phyloP scores from a whole-genome alignment of 2,329 filamentous ascomycete genomes.

The Epichloe sp. region DNA sequence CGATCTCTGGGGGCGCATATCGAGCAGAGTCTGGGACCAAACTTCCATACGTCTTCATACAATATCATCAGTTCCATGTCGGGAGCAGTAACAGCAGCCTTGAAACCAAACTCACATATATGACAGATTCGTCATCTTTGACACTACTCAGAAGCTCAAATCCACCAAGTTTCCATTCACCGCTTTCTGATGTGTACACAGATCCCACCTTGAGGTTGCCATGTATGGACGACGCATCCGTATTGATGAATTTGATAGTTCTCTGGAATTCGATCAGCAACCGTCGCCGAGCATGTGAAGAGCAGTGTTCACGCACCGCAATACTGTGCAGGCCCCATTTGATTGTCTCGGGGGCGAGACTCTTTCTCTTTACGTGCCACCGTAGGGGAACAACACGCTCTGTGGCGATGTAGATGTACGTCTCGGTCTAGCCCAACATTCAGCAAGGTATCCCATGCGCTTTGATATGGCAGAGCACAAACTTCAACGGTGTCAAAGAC shows the following conservation, averaged over 20 bases:
- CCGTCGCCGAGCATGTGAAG: not conserved
- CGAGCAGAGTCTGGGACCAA: constrained; percentile 72
- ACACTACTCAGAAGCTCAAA: constrained; percentile 90
- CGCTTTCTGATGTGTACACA: constrained; percentile 87
- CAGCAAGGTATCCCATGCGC: constrained; percentile 9
- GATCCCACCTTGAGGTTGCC: constrained; percentile 76
- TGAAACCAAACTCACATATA: constrained; percentile 50
- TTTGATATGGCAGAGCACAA: constrained; percentile 1
- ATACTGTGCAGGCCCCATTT: constrained; percentile 92
- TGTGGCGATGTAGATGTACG: constrained; percentile 91
- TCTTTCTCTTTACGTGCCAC: constrained; percentile 84
- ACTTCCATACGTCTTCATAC: constrained; percentile 62
- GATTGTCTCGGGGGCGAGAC: constrained; percentile 81
- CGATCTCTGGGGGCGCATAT: constrained; percentile 79
- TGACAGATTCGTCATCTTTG: constrained; percentile 88
- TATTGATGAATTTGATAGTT: constrained; percentile 92
- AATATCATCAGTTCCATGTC: constrained; percentile 1
- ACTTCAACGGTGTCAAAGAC: constrained; percentile 92
- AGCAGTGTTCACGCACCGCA: constrained; percentile 41
- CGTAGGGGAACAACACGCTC: constrained; percentile 76
- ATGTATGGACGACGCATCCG: constrained; percentile 83
- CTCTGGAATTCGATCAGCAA: constrained; percentile 38
- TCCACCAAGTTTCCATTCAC: constrained; percentile 92
- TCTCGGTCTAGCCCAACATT: constrained; percentile 56
- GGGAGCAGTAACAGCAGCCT: not conserved